These are phyloP conservation scores for Zoysia pacifica DNA, from an alignment of 176 grass and related monocot genomes.

Conservation along the genomic window DNA sequence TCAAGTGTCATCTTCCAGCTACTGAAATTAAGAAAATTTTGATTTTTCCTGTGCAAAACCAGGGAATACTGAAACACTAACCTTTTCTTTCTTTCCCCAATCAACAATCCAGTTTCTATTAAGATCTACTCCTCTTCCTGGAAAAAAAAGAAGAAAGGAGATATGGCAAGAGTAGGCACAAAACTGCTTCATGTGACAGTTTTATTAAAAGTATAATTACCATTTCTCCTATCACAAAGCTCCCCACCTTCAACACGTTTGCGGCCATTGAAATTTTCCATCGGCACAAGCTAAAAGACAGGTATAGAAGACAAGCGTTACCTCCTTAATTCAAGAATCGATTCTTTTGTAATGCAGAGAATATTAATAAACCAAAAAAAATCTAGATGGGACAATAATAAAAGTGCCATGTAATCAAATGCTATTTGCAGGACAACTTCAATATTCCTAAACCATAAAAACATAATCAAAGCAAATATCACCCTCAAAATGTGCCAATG, in stretches of 20 bases:
- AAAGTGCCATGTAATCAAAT: neutral
- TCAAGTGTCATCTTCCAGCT: neutral
- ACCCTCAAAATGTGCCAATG: neutral
- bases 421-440: neutral
- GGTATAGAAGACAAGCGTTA: neutral
- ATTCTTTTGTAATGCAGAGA: neutral
- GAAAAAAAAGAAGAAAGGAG: slow-evolving; percentile 31
- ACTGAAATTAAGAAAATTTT: neutral
- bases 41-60: neutral
- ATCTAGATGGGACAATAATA: neutral
- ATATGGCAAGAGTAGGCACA: neutral
- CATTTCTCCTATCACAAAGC: slow-evolving; percentile 96
- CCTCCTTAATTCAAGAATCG: slow-evolving; percentile 4
- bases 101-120: slow-evolving; percentile 99
- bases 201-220: slow-evolving; percentile 48
- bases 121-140: slow-evolving; percentile 98
- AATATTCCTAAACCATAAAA: neutral
- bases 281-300: slow-evolving; percentile 72
- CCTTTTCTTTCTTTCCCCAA: slow-evolving; percentile 99
- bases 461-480: neutral
- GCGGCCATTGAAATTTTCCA: slow-evolving; percentile 98
- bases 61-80: slow-evolving; percentile 26
- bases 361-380: slow-evolving; percentile 5
- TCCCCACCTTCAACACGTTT: slow-evolving; percentile 83
- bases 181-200: neutral